A percentile compares a stretch with the other conserved stretches of the same genome.
phyloP scores from a whole-genome alignment of 192 early-diverging fungal genomes.

The Linnemannia schmuckeri region DNA sequence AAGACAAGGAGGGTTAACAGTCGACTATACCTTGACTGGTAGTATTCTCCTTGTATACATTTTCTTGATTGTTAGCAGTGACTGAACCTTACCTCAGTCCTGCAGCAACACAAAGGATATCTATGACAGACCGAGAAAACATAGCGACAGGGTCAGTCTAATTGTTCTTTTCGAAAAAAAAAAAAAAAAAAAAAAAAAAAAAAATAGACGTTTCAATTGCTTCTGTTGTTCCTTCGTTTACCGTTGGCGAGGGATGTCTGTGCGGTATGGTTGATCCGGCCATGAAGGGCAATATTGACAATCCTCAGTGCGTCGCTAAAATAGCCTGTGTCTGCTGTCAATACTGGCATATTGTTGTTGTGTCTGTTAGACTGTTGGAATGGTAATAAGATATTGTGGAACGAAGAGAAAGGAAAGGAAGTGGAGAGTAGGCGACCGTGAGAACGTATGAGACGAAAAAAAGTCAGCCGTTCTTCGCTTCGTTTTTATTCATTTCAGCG shows the following conservation, averaged over 20 bases:
- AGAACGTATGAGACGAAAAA: background rate
- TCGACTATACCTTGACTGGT: background rate
- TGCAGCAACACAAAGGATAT: constrained; percentile 21
- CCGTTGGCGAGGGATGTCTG: constrained; percentile 37
- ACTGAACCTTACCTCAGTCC: constrained; percentile 21
- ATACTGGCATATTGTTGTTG: background rate
- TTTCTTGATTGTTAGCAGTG: background rate
- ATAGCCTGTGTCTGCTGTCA: background rate
- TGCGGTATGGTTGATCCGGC: constrained; percentile 30
- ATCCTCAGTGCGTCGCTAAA: constrained; percentile 13
- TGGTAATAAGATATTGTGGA: background rate
- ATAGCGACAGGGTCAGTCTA: background rate
- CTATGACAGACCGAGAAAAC: background rate
- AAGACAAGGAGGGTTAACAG: background rate
- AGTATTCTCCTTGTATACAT: background rate
- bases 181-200: background rate
- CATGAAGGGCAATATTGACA: constrained; percentile 5
- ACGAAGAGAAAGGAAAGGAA: background rate
- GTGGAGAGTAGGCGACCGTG: background rate
- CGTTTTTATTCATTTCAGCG: too few species aligned
- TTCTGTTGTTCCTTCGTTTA: background rate
- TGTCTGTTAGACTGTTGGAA: background rate
- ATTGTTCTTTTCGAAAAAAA: background rate
- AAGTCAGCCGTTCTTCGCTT: background rate
- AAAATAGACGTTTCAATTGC: too few species aligned